These are phyloP conservation scores for Collybiopsis luxurians DNA, from an alignment of 768 basidiomycete species.

Conservation along the genomic window DNA sequence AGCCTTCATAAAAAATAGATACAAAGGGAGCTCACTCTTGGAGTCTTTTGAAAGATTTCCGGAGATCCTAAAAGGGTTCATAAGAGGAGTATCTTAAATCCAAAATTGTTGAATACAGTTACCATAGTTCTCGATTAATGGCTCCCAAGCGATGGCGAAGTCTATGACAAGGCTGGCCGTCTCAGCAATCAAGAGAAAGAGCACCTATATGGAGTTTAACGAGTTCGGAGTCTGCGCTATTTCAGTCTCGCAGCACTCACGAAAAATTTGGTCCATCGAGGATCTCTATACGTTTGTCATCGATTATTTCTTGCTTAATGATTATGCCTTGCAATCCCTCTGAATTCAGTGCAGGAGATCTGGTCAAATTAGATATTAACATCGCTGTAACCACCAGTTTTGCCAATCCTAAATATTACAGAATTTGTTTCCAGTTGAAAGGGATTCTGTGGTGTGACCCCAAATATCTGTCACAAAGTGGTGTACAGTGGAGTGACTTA, in stretches of 20 bases:
- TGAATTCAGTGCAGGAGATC: no score
- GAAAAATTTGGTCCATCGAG: neutral
- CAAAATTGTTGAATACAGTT: slow-evolving; percentile 14
- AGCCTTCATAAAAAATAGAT: no score
- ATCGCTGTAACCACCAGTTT: no score
- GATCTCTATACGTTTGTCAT: neutral
- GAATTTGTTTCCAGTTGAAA: no score
- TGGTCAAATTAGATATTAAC: no score
- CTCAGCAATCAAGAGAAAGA: slow-evolving; percentile 17
- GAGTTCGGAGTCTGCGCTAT: no score
- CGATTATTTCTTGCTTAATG: neutral
- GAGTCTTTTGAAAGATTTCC: neutral
- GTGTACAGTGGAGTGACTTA: no score
- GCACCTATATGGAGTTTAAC: slow-evolving; percentile 7
- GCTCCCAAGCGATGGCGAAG: slow-evolving; percentile 18
- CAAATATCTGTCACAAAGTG: no score
- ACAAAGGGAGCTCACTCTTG: neutral
- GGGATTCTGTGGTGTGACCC: no score
- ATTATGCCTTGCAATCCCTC: no score
- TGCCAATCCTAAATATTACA: no score
- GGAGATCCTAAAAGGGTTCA: slow-evolving; percentile 10
- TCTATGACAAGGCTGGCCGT: slow-evolving; percentile 15
- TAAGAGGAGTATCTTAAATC: neutral
- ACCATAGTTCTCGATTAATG: slow-evolving; percentile 14
- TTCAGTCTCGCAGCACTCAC: no score